Evolutionary conservation across 2,329 filamentous ascomycete genomes (phyloP), one percentile per base, ranked within the genome.

Genomic region (Apiospora koreana): DNA sequence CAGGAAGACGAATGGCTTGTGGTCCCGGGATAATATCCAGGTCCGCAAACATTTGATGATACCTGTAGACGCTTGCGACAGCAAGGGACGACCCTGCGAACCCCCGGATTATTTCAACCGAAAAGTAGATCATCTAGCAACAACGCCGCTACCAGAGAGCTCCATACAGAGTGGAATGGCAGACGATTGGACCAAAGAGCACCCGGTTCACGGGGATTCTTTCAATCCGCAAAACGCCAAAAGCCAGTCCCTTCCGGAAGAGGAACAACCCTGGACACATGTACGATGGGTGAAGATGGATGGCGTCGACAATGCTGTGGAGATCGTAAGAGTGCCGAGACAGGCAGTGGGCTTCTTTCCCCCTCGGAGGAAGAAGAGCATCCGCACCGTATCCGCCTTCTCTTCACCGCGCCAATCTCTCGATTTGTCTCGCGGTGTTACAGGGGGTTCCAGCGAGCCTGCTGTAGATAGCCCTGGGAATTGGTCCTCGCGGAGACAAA

Each of bases 1-100:
- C 74, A 88, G 94, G 71, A 96, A 93, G 79, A 91, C 94, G 48
- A 99, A 99, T 79, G 90, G 96, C 14, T 90, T 99, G 77, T 99
- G 96, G 96, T 94, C 94, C 8, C 94, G 94, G 73, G 96, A 98
- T 78, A 94, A 90, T 73, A 92, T 98, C 45, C 95, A 98, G 79
- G 89, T 91, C 65, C 91, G 95, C 71, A 93, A 93, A 76, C 91
- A 89, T 73, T 87, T 99, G 21, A 87, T 95, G 10, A 84, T 99
- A 68, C 96, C 96, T 0, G 94, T 98, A 5, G 95, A 97, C 79
- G 92, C 94, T 50, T 98, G 95, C 80, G 91, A 92, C 54, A 86
- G 95, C 54, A 96, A 94, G 77, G 94, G 95, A 41, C 88, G 90
- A 67, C 87, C 88, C 21, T 91, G 89, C 76, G 86, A 88, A n/a